Percentiles rank a stretch among this genome's conserved stretches.
These are phyloP conservation scores for Luffa acutangula DNA, from an alignment of 306 rosid species.

Conservation along the genomic window DNA sequence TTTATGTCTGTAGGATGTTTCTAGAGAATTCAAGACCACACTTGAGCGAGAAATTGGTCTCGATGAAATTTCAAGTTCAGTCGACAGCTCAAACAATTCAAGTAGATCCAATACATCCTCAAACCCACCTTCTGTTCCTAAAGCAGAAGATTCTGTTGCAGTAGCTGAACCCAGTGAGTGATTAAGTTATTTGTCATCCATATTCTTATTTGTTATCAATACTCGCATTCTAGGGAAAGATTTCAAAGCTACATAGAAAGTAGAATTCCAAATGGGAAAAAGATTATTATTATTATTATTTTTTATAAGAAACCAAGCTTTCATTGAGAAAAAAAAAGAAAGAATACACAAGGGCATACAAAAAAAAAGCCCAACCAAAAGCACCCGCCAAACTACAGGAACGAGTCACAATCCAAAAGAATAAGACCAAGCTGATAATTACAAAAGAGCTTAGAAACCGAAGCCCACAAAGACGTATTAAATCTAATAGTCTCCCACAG, in stretches of 20 bases:
- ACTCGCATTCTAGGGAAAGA: constrained; percentile 6
- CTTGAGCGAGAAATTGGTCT: constrained; percentile 97
- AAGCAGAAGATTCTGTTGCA: constrained; percentile 26
- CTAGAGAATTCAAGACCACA: constrained; percentile 90
- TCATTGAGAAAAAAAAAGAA: no score
- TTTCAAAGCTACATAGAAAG: neutral
- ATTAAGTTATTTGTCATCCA: constrained; percentile 9
- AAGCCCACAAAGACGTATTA: no score
- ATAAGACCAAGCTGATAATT: no score
- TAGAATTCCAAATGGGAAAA: neutral
- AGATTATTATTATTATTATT: no score
- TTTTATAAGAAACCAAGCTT: no score
- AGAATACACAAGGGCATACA: no score
- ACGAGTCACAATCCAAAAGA: no score
- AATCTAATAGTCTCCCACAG: no score
- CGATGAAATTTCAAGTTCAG: constrained; percentile 60
- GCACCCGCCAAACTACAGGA: no score
- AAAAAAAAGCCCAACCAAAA: no score
- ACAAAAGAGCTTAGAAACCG: no score
- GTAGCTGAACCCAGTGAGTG: constrained; percentile 67
- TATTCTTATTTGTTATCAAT: neutral
- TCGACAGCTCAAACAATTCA: constrained; percentile 30
- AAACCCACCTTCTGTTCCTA: constrained; percentile 35
- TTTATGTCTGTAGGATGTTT: constrained; percentile 56
- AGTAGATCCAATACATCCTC: constrained; percentile 21